Evolutionary conservation across 176 grass and related monocot species (phyloP), one percentile per base, ranked within the genome.

Genomic region (Ensete glaucum): DNA sequence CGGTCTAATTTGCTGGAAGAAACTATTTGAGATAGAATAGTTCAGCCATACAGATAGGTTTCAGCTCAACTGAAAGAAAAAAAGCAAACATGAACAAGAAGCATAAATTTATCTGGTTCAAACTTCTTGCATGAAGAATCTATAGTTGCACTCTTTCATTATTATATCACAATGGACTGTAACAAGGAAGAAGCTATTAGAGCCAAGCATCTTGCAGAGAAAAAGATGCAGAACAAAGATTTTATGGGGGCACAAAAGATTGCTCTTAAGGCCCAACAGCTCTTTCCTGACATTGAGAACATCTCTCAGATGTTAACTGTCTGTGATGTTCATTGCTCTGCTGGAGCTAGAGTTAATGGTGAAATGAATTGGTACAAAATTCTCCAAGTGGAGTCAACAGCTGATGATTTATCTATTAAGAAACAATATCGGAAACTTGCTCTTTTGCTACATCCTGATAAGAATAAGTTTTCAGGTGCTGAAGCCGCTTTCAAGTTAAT

Each of bases 401-500:
- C 85, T 12, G 93, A 96, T 79, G 93, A 90, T 16, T 15, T 60
- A 49, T 63, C 80, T 25, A 92, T 96, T 74, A 96, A 90, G 80
- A 96, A 84, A 50, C 87, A 92, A 53, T 96, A 96, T 58, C 87
- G 87, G 12, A 96, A 85, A 64, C 81, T 92, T 82, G 87, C 87
- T 66, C 81, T 96, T 78, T 86, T 90, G 72, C 85, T 96, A 43
- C 93, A 96, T 78, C 93, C 87, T 22, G 89, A 96, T 74, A 96
- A 92, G 82, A 96, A 96, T 77, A 87, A 88, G 68, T 92, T 96
- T 66, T 55, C 83, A 25, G 89, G 93, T 71, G 89, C 89, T 77
- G 93, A 92, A 77, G 87, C 89, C 16, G 93, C 93, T 14, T 96
- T 96, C 79, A 96, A 96, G 71, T 83, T 97, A 81, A 82, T 97